These are phyloP conservation scores for Rhynchospora pubera DNA, from an alignment of 176 grass and related monocot species.

Conservation along the genomic window DNA sequence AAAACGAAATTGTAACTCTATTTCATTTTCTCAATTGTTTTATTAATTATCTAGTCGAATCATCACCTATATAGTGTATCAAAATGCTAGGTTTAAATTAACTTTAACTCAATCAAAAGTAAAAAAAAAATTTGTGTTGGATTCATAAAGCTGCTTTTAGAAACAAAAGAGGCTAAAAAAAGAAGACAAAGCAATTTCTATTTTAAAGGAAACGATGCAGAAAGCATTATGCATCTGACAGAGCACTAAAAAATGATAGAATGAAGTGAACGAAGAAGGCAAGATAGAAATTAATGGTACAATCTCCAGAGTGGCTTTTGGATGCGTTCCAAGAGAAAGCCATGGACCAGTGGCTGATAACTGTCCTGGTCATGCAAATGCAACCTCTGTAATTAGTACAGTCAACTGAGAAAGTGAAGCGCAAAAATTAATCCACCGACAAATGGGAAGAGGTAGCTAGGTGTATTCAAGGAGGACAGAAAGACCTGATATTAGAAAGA, in stretches of 20 bases:
- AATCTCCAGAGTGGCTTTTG: background rate
- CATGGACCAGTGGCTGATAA: background rate
- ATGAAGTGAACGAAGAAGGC: background rate
- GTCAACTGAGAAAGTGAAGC: background rate
- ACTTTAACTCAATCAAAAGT: background rate
- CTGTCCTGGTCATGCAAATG: conserved; percentile 11
- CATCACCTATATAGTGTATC: too few relatives aligned
- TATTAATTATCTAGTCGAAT: too few relatives aligned
- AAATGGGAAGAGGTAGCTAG: conserved; percentile 23
- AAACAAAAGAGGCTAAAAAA: background rate
- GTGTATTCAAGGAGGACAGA: conserved; percentile 20
- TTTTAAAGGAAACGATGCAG: background rate
- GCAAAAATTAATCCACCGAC: conserved; percentile 15
- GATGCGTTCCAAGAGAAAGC: background rate
- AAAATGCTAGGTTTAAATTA: background rate
- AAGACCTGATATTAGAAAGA: conserved; percentile 2
- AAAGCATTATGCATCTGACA: conserved; percentile 4
- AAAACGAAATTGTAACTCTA: too few relatives aligned
- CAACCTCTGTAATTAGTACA: conserved; percentile 11
- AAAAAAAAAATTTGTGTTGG: background rate
- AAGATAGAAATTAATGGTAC: background rate
- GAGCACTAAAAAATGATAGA: background rate
- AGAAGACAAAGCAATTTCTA: background rate
- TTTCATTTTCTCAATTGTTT: too few relatives aligned
- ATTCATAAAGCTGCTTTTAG: background rate